Evolutionary conservation across 2,329 filamentous ascomycete species (phyloP), one percentile per base, ranked within the genome.

Genomic region (Coniochaeta sp.): DNA sequence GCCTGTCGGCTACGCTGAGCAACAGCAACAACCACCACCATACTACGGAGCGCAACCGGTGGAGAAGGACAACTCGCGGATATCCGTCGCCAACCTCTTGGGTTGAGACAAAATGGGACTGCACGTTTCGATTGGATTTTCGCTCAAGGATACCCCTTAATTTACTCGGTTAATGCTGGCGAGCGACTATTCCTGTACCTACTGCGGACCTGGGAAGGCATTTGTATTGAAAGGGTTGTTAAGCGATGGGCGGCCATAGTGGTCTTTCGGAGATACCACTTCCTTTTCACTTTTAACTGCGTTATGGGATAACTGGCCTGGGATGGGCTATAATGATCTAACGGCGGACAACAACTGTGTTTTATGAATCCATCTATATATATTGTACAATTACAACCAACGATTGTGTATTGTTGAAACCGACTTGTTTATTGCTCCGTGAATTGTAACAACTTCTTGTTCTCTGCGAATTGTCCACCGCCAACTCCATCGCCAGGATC

Each of bases 1-100:
- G 5, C 67, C 67, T 3, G 56, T 57, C 22, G 51, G 46, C 12
- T 35, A 28, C 35, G 27, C 16, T 12, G 40, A 49, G n/a, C n/a
- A n/a, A 51, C 48, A 42, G 38, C 26, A n/a, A 18, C 18, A 26
- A 2, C 20, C 27, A 38, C 24, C 50, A 52, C 9, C 46, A 28
- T n/a, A 35, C 50, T 20, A 27, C 48, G 12, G 32, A 49, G 40
- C 48, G 33, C 33, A 38, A 13, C 7, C 16, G 16, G 38, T 7
- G 3, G 46, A 48, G 22, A 35, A 51, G 16, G 49, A 26, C n/a
- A n/a, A n/a, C 30, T 35, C 47, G 14, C 28, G 47, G 16, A 32
- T 49, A 16, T 24, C 28, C 13, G 47, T 49, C 35, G 47, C 28
- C 47, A 33, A 32, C 28, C 22, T 49, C 16, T 18, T 49, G 12